Percentiles rank a stretch among this genome's conserved stretches.
These are phyloP conservation scores for Pichia eremophila DNA, from an alignment of 805 yeast genomes.

Conservation along the genomic window DNA sequence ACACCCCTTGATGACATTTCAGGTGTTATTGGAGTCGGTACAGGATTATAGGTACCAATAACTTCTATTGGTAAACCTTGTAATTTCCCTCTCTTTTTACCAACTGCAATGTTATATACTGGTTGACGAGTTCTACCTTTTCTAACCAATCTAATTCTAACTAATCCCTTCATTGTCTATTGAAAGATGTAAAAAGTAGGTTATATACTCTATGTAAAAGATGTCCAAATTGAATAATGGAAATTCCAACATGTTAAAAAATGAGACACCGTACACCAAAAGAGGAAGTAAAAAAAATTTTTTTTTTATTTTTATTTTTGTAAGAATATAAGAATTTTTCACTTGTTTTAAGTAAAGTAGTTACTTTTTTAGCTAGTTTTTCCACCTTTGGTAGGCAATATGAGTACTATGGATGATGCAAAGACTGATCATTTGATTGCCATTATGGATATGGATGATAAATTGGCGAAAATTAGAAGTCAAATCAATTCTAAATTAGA, in stretches of 20 bases:
- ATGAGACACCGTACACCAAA: too few relatives aligned
- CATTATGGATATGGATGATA: constrained; percentile 47
- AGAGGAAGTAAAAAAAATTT: too few relatives aligned
- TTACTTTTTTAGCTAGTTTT: too few relatives aligned
- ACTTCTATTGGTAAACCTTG: constrained; percentile 90
- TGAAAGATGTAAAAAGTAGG: too few relatives aligned
- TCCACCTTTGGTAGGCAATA: background rate
- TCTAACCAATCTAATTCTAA: constrained; percentile 83
- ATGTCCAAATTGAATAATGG: too few relatives aligned
- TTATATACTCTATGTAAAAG: too few relatives aligned
- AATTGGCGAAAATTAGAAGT: constrained; percentile 54
- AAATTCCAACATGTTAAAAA: too few relatives aligned
- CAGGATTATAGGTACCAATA: constrained; percentile 85
- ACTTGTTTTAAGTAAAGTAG: too few relatives aligned
- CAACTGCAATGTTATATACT: constrained; percentile 83
- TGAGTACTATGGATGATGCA: background rate
- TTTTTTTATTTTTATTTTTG: too few relatives aligned
- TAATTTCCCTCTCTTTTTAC: constrained; percentile 67
- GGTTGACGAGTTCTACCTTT: constrained; percentile 89
- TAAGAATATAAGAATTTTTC: too few relatives aligned
- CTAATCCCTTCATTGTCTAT: constrained; percentile 51
- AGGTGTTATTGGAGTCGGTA: constrained; percentile 58
- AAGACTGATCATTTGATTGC: constrained; percentile 12
- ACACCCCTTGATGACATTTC: constrained; percentile 47
- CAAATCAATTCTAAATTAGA: constrained; percentile 75